A percentile compares a stretch with the other conserved stretches of the same genome.
phyloP scores from a whole-genome alignment of 257 asterid species.

The Haberlea rhodopensis region DNA sequence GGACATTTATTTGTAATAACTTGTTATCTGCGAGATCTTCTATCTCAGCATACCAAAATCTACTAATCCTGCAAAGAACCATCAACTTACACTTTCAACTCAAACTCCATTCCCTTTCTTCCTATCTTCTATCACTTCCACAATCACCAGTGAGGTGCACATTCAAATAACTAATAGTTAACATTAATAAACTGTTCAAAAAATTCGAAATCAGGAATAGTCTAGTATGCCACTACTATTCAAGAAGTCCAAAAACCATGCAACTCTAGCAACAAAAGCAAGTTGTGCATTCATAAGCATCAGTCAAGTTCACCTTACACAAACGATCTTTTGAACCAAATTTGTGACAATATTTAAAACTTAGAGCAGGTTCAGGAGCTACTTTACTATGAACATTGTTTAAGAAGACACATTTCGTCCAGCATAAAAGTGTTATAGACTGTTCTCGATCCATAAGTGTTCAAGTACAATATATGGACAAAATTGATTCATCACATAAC shows the following conservation, averaged over 20 bases:
- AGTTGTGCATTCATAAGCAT: background rate
- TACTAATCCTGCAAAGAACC: too few relatives aligned
- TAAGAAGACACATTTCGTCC: background rate
- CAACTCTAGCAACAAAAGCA: background rate
- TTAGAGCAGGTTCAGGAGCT: background rate
- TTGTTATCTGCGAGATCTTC: too few relatives aligned
- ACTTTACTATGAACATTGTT: background rate
- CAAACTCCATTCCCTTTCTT: background rate
- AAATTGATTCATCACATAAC: conserved; percentile 7
- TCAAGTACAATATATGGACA: conserved; percentile 1
- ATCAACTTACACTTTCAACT: too few relatives aligned
- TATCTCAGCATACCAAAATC: too few relatives aligned
- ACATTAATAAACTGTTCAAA: background rate
- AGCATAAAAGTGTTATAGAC: background rate
- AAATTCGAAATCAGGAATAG: background rate
- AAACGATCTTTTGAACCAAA: background rate
- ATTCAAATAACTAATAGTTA: conserved; percentile 1
- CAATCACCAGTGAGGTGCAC: background rate
- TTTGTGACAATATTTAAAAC: background rate
- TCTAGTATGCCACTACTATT: background rate
- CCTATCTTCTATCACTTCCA: conserved; percentile 16
- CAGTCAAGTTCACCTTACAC: background rate
- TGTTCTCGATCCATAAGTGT: background rate
- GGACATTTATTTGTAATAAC: too few relatives aligned
- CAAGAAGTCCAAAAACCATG: background rate